phyloP scores from a whole-genome alignment of 129 eudicot species.

The Flaveria robusta region DNA sequence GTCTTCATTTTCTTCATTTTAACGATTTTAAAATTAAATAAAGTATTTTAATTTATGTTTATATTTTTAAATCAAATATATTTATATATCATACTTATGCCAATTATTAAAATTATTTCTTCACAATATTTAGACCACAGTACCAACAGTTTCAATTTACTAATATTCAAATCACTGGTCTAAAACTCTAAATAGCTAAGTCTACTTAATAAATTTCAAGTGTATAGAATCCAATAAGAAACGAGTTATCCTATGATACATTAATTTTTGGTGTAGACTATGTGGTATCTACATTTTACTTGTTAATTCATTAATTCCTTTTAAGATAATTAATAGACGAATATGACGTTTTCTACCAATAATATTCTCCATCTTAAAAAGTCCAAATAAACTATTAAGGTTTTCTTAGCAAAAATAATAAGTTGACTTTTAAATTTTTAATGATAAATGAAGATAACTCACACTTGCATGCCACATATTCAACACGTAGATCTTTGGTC shows the following conservation, averaged over 20 bases:
- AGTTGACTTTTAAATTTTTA: constrained; percentile 24
- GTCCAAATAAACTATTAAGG: not conserved
- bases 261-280: too few relatives aligned
- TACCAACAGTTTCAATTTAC: too few relatives aligned
- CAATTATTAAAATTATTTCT: too few relatives aligned
- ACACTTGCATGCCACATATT: constrained; percentile 24
- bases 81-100: too few relatives aligned
- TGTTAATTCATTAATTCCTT: not conserved
- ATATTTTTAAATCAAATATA: not conserved
- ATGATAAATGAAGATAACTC: constrained; percentile 4
- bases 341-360: constrained; percentile 8
- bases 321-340: constrained; percentile 2
- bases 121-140: too few relatives aligned
- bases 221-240: not conserved
- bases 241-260: too few relatives aligned
- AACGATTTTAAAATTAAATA: not conserved
- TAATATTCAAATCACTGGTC: too few relatives aligned
- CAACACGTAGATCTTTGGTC: constrained; percentile 25
- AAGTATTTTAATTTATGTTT: not conserved
- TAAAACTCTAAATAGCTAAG: not conserved
- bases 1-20: not conserved
- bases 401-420: not conserved
- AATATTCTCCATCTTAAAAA: constrained; percentile 2
- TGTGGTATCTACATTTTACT: not conserved
- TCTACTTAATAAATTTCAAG: not conserved